A percentile compares a stretch with the other conserved stretches of the same genome.
phyloP scores from a whole-genome alignment of 1,139 yeast species.

The Candida labiduridarum region DNA sequence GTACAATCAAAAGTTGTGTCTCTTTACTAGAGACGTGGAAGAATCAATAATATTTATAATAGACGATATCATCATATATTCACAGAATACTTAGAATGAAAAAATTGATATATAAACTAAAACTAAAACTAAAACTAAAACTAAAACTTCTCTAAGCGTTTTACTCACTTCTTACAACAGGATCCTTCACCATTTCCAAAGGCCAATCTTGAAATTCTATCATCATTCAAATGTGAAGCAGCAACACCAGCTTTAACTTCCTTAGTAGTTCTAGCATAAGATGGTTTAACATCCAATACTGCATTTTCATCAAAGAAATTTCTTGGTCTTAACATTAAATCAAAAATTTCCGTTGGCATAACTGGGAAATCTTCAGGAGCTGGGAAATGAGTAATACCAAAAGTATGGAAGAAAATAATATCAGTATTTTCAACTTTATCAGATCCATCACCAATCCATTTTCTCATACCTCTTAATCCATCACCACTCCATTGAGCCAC shows the following conservation, averaged over 20 bases:
- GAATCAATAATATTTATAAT: neutral
- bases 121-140: no score
- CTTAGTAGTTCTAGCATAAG: constrained; percentile 63
- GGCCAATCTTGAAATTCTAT: constrained; percentile 45
- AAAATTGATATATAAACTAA: constrained; percentile 1
- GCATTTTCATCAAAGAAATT: constrained; percentile 79
- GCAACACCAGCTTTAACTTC: constrained; percentile 49
- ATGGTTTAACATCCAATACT: constrained; percentile 72
- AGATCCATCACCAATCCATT: constrained; percentile 71
- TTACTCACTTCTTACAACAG: constrained; percentile 22
- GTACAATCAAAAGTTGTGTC: constrained; percentile 27
- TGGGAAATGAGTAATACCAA: constrained; percentile 85
- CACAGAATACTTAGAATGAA: neutral
- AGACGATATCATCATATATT: neutral
- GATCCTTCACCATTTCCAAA: constrained; percentile 19
- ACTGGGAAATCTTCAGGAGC: constrained; percentile 90
- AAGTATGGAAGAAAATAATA: constrained; percentile 74
- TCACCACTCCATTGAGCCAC: constrained; percentile 83
- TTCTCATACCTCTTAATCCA: constrained; percentile 67
- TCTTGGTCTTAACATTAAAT: constrained; percentile 74
- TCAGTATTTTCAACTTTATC: constrained; percentile 69
- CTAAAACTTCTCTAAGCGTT: neutral
- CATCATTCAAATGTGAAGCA: constrained; percentile 21
- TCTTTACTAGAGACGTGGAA: constrained; percentile 3
- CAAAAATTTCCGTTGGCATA: constrained; percentile 84